Conservation (phyloP, 78 protist species). For the slime mould (Dictyostelium discoideum) region DNA sequence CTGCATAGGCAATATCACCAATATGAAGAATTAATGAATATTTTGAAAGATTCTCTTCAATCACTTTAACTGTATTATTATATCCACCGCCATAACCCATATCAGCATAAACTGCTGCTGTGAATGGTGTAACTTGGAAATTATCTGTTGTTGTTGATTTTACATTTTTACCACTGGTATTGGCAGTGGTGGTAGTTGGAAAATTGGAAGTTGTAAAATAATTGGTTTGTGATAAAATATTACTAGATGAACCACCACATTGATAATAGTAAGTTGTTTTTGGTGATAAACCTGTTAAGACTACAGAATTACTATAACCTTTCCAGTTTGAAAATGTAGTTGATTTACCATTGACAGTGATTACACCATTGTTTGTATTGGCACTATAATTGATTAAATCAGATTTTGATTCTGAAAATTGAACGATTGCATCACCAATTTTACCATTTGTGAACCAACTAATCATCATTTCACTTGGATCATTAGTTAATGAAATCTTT, state of each 20-base stretch:
- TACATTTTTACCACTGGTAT: background rate
- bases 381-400: background rate
- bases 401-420: background rate
- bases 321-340: background rate
- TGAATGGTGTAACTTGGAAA: slow-evolving; percentile 37
- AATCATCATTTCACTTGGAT: slow-evolving; percentile 38
- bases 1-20: slow-evolving; percentile 68
- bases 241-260: slow-evolving; percentile 13
- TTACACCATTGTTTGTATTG: background rate
- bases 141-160: background rate
- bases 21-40: slow-evolving; percentile 42
- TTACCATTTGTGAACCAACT: slow-evolving; percentile 25
- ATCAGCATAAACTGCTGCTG: slow-evolving; percentile 53
- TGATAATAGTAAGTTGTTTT: slow-evolving; percentile 43
- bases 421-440: slow-evolving; percentile 40
- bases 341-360: slow-evolving; percentile 1
- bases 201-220: slow-evolving; percentile 19
- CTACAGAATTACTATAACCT: slow-evolving; percentile 19
- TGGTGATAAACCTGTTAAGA: background rate
- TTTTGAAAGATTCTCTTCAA: background rate
- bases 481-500: slow-evolving; percentile 33
- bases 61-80: slow-evolving; percentile 21
- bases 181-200: background rate
- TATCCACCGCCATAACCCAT: slow-evolving; percentile 76
- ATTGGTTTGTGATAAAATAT: background rate